These are phyloP conservation scores for Rhynchospora breviuscula DNA, from an alignment of 176 grass and related monocot species.

Conservation along the genomic window DNA sequence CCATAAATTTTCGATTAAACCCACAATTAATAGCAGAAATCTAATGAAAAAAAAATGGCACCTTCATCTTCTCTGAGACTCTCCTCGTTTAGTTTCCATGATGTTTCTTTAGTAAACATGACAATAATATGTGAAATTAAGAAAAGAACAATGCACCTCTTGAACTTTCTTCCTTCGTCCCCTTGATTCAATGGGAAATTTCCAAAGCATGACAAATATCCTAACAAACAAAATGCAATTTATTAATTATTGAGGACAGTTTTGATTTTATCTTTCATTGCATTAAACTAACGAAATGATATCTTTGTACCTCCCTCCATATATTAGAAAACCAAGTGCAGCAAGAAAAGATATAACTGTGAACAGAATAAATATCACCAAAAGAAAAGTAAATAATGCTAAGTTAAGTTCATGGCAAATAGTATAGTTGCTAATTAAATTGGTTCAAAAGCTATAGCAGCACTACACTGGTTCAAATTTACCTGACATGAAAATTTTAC, in stretches of 20 bases:
- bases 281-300: neutral
- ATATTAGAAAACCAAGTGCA: conserved; percentile 64
- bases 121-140: neutral
- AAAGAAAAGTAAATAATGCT: conserved; percentile 1
- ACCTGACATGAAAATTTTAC: conserved; percentile 83
- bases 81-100: neutral
- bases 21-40: neutral
- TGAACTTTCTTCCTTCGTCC: conserved; percentile 82
- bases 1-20: neutral
- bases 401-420: neutral
- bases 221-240: conserved; percentile 33
- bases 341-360: conserved; percentile 77
- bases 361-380: conserved; percentile 24
- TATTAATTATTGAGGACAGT: neutral
- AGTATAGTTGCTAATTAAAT: neutral
- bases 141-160: conserved; percentile 42
- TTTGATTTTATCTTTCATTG: neutral
- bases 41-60: neutral
- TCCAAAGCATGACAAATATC: conserved; percentile 75
- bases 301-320: conserved; percentile 69
- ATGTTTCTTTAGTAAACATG: neutral
- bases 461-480: conserved; percentile 9
- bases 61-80: neutral
- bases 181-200: conserved; percentile 81
- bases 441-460: conserved; percentile 3